Conservation (phyloP, 805 yeast species). For the Torulaspora microellipsoides region DNA sequence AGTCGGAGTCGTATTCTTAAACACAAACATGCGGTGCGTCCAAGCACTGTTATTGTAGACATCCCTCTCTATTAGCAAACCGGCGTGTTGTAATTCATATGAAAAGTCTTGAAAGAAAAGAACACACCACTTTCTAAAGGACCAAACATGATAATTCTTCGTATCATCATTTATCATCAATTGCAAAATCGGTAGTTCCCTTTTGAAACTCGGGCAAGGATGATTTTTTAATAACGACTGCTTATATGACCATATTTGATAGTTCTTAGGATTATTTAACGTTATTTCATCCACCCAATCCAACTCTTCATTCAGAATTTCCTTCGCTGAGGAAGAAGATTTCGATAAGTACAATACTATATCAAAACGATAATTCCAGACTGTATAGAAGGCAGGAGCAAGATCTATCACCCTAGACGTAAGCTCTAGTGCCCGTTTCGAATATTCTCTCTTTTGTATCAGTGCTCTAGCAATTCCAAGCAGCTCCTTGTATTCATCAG, state of each 20-base stretch:
- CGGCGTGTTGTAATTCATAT: slow-evolving; percentile 50
- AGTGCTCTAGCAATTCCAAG: slow-evolving; percentile 61
- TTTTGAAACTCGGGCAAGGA: slow-evolving; percentile 30
- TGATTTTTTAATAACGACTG: slow-evolving; percentile 51
- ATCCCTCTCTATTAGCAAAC: slow-evolving; percentile 50
- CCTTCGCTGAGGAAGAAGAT: background rate
- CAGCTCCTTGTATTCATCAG: slow-evolving; percentile 59
- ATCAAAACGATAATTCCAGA: slow-evolving; percentile 70
- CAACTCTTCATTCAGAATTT: slow-evolving; percentile 46
- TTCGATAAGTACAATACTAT: slow-evolving; percentile 42
- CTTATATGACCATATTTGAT: slow-evolving; percentile 96
- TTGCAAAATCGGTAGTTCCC: slow-evolving; percentile 63
- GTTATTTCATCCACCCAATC: slow-evolving; percentile 79
- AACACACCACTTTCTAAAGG: slow-evolving; percentile 82
- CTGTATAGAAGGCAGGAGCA: slow-evolving; percentile 88
- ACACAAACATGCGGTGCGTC: slow-evolving; percentile 73
- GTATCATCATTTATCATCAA: slow-evolving; percentile 71
- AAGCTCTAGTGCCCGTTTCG: slow-evolving; percentile 65
- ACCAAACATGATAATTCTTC: slow-evolving; percentile 96
- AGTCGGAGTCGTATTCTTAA: slow-evolving; percentile 28
- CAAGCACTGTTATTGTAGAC: slow-evolving; percentile 90
- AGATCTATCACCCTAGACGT: slow-evolving; percentile 58
- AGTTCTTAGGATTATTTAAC: slow-evolving; percentile 76
- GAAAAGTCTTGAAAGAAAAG: slow-evolving; percentile 46
- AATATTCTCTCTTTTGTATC: slow-evolving; percentile 53